Evolutionary conservation across 495 filamentous ascomycete species (phyloP).

Genomic region (Penicillium angulare): DNA sequence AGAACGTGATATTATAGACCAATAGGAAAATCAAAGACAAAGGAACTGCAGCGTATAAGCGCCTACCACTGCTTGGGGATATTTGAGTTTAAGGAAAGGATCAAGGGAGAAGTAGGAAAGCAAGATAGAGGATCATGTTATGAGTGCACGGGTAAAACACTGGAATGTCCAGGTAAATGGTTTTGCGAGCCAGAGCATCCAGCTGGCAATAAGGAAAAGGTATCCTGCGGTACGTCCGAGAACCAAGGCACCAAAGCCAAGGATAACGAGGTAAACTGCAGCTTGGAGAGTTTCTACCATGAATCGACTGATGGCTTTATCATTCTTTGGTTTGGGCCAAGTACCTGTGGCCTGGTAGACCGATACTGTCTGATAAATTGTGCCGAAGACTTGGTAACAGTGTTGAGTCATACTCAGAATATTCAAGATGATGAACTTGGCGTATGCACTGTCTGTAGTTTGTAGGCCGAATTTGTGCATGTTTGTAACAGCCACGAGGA

Average conservation of each 20-base stretch:
- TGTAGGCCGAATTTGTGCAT: conserved; percentile 25
- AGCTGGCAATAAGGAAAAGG: conserved; percentile 36
- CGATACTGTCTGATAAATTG: conserved; percentile 25
- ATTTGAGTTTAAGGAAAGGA: conserved; percentile 8
- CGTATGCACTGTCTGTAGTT: conserved; percentile 24
- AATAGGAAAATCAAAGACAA: background rate
- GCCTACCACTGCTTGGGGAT: too few relatives aligned
- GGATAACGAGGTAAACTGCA: conserved; percentile 34
- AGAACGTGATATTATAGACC: background rate
- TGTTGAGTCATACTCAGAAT: conserved; percentile 37
- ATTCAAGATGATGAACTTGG: conserved; percentile 27
- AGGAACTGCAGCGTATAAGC: too few relatives aligned
- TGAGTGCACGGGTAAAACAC: conserved; percentile 26
- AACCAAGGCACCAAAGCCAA: conserved; percentile 34
- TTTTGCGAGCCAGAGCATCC: conserved; percentile 43
- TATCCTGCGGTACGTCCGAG: conserved; percentile 34
- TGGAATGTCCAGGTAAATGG: conserved; percentile 41
- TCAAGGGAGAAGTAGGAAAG: background rate
- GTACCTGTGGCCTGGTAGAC: conserved; percentile 34
- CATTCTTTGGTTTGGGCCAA: conserved; percentile 31
- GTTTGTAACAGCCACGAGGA: conserved; percentile 30
- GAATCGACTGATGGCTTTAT: conserved; percentile 31
- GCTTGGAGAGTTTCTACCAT: conserved; percentile 37
- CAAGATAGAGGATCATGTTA: conserved; percentile 1
- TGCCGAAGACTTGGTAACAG: conserved; percentile 35